Evolutionary conservation across 768 basidiomycete species (phyloP), one percentile per base, ranked within the genome.

Genomic region (Cyathus striatus): DNA sequence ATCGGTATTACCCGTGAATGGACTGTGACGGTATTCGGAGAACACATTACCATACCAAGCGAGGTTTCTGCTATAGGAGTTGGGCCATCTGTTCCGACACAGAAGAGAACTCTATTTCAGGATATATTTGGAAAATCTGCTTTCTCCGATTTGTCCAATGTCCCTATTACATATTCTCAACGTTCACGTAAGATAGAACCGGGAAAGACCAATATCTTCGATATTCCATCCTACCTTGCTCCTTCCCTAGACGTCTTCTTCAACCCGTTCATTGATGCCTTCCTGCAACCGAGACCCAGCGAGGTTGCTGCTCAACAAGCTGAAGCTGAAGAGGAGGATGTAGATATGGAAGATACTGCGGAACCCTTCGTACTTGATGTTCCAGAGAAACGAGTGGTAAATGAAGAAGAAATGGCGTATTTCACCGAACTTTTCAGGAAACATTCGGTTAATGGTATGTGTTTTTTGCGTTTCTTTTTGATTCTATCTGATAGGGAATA

Each of bases 111-210:
- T 6, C 67, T 96, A 5, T 90, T 94, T 65, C 86, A 90, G 59
- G 91, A 94, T 55, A 88, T 94, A 55, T 96, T 95, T 56, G 93
- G 93, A 27, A 69, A 77, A 45, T 78, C 88, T 34, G 85, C 86
- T 2, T 80, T 92, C 51, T 52, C 60, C 20, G 60, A 58, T 30
- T 32, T 54, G 5, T 57, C 65, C 23, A 47, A 43, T 60, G 49
- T 65, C 61, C 56, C 73, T 61, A 48, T 71, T 70, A 40, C 34
- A 17, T 23, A 34, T 22, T 16, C 25, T 22, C 23, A 17, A 41
- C 16, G 39, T 35, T 21, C 35, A 13, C 41, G 38, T 24, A 43
- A 37, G 22, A 34, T 46, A 51, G 13, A 44, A 44, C 23, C 40
- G 35, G 20, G 38, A 37, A 26, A 67, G 41, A 60, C 66, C 25